A percentile compares a stretch with the other conserved stretches of the same genome.
phyloP scores from a whole-genome alignment of 2,329 filamentous ascomycete genomes.

The Orbilia ellipsospora region DNA sequence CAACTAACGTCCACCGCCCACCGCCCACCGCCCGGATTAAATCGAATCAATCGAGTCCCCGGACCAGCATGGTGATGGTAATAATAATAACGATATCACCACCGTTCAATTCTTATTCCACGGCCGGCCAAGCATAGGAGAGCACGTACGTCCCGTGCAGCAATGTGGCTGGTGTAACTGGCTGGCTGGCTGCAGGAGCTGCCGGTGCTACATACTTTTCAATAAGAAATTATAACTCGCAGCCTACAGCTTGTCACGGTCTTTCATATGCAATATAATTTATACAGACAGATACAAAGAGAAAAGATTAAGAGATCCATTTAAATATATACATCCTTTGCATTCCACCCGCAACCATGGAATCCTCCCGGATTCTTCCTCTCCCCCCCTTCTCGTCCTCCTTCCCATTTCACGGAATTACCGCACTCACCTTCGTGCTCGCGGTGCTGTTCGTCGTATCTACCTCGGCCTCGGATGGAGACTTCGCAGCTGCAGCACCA shows the following conservation, averaged over 20 bases:
- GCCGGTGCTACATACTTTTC: not conserved
- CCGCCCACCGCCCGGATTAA: too few species aligned
- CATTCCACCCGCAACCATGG: constrained; percentile 23
- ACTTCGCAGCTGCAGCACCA: constrained; percentile 19
- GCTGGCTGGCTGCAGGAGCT: constrained; percentile 14
- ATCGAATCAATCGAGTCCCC: too few species aligned
- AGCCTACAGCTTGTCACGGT: not conserved
- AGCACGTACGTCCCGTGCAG: constrained; percentile 47
- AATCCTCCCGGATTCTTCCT: constrained; percentile 9
- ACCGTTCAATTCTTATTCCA: constrained; percentile 18
- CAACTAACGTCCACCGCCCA: constrained; percentile 1
- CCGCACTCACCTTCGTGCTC: constrained; percentile 16
- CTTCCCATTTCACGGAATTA: constrained; percentile 7
- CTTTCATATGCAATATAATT: constrained; percentile 1
- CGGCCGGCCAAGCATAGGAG: constrained; percentile 39
- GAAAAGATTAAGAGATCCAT: not conserved
- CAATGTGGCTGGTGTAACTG: constrained; percentile 55
- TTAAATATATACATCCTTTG: constrained; percentile 11
- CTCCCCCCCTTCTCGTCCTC: not conserved
- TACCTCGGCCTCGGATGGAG: constrained; percentile 40
- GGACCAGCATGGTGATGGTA: too few species aligned
- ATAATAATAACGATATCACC: not conserved
- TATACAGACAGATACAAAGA: not conserved
- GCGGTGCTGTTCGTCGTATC: constrained; percentile 23
- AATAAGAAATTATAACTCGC: not conserved